A percentile compares a stretch with the other conserved stretches of the same genome.
These are phyloP conservation scores for Abrus precatorius DNA, from an alignment of 306 rosid genomes.

Conservation along the genomic window DNA sequence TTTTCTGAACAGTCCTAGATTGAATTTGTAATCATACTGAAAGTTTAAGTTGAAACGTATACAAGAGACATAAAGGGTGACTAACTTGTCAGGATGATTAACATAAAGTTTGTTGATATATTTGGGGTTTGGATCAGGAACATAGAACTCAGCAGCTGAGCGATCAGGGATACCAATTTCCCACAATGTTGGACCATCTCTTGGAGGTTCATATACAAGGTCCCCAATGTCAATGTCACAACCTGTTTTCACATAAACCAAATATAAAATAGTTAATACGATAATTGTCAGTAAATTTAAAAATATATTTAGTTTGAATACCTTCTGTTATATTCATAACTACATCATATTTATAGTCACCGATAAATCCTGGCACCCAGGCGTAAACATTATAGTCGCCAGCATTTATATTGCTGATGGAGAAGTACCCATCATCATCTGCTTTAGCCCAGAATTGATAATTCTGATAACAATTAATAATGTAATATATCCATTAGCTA, in stretches of 20 bases:
- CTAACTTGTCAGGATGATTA: constrained; percentile 84
- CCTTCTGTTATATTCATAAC: constrained; percentile 70
- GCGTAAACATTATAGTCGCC: constrained; percentile 77
- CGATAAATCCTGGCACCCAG: constrained; percentile 85
- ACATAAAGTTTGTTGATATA: constrained; percentile 79
- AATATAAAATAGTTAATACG: neutral
- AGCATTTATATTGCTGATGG: constrained; percentile 56
- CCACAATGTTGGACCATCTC: constrained; percentile 92
- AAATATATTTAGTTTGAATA: constrained; percentile 28
- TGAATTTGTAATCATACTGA: constrained; percentile 17
- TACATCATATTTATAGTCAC: constrained; percentile 69
- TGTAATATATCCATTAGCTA: constrained; percentile 19
- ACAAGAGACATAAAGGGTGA: neutral
- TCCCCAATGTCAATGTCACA: constrained; percentile 66
- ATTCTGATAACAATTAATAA: constrained; percentile 58
- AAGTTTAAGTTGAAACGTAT: constrained; percentile 24
- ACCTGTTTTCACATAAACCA: constrained; percentile 55
- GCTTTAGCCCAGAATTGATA: constrained; percentile 90
- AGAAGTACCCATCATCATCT: constrained; percentile 71
- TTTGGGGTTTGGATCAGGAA: constrained; percentile 84
- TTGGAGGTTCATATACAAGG: constrained; percentile 74
- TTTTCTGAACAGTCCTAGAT: neutral
- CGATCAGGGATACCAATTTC: constrained; percentile 96
- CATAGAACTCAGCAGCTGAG: constrained; percentile 79
- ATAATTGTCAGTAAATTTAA: neutral